Percentiles rank a stretch among this genome's conserved stretches.
Conservation (phyloP, 257 asterid genomes). For the Solanum microdontum region DNA sequence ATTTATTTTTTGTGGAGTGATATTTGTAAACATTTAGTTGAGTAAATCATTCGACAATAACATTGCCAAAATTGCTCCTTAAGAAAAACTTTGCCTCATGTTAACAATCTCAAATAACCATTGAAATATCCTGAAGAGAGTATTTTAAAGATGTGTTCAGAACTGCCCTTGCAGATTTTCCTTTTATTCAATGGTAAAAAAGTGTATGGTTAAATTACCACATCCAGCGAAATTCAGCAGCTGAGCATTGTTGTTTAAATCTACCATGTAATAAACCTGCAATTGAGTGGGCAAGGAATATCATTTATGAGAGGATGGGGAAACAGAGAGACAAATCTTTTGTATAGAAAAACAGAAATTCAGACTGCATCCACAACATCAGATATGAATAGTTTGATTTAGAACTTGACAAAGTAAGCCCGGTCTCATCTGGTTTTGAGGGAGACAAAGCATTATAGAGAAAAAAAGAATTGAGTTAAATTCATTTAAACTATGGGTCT, state of each 20-base stretch:
- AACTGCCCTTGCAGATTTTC: neutral
- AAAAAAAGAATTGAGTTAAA: neutral
- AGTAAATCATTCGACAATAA: neutral
- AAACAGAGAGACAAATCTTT: neutral
- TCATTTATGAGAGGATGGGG: neutral
- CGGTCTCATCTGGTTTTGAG: neutral
- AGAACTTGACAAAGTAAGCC: neutral
- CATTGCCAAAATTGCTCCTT: neutral
- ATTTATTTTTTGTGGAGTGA: neutral
- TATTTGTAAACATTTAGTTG: neutral
- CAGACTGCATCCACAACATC: neutral
- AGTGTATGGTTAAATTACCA: conserved; percentile 33
- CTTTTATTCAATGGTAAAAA: neutral
- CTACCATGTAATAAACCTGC: conserved; percentile 89
- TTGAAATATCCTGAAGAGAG: neutral
- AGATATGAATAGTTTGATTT: neutral
- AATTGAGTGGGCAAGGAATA: neutral
- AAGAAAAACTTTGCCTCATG: neutral
- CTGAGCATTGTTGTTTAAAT: conserved; percentile 55
- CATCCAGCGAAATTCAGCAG: conserved; percentile 92
- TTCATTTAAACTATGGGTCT: neutral
- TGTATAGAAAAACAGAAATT: neutral
- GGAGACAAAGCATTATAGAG: neutral
- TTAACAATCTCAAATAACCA: neutral
- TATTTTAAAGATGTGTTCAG: neutral